Percentiles rank a stretch among this genome's conserved stretches.
These are phyloP conservation scores for Clausena lansium DNA, from an alignment of 345 rosid genomes.

Conservation along the genomic window DNA sequence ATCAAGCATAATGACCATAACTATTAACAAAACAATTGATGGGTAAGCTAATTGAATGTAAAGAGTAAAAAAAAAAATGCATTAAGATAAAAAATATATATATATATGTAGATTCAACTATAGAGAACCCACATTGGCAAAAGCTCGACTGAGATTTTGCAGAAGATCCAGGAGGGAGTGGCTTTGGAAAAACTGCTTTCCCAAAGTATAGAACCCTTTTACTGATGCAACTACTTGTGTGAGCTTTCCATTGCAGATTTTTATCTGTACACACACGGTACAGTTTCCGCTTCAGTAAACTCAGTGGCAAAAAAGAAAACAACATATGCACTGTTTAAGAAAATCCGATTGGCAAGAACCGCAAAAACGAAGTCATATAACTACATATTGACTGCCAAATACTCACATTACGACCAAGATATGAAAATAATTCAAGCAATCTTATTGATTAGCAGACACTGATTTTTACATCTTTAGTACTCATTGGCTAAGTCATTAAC, in stretches of 20 bases:
- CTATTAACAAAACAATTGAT: background rate
- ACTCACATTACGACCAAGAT: too few species aligned
- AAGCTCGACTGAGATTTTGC: constrained; percentile 64
- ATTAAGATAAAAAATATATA: background rate
- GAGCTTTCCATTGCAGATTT: constrained; percentile 66
- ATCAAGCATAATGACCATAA: constrained; percentile 14
- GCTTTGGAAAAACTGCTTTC: constrained; percentile 54
- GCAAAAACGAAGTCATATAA: background rate
- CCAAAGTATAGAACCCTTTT: constrained; percentile 57
- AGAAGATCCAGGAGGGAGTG: constrained; percentile 62
- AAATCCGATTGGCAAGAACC: background rate
- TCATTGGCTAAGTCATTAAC: too few species aligned
- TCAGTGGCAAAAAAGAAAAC: constrained; percentile 1
- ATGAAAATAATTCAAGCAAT: too few species aligned
- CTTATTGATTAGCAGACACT: too few species aligned
- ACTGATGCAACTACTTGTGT: constrained; percentile 50
- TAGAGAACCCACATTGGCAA: constrained; percentile 47
- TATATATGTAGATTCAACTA: background rate
- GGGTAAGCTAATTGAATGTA: background rate
- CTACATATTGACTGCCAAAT: background rate
- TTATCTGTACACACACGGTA: constrained; percentile 41
- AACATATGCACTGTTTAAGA: background rate
- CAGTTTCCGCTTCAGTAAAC: constrained; percentile 8
- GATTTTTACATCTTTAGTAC: too few species aligned
- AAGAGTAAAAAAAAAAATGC: background rate